Evolutionary conservation across 768 basidiomycete genomes (phyloP), one percentile per base, ranked within the genome.

Genomic region (Tremella mesenterica): DNA sequence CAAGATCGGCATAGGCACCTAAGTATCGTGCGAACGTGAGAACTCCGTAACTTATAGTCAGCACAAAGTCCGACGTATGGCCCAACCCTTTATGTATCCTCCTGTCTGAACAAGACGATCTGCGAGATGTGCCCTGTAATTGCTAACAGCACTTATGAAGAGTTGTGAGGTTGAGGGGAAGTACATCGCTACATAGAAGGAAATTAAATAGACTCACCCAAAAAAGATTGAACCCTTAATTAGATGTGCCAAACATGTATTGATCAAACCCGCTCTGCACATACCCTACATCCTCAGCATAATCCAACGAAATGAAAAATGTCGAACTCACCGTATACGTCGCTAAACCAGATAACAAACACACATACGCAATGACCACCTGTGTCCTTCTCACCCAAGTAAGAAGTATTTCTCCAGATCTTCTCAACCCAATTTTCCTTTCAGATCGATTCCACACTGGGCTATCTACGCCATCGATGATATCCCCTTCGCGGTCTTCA

Each of bases 1-100:
- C 93, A 27, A 82, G 73, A 45, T 87, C 82, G 21, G 88, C 80
- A 71, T 84, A 90, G 4, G 87, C 81, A 25, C 92, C 92, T 44
- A 93, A 81, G 76, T 87, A 97, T n/a, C 93, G 85, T n/a, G 82
- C 86, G 70, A 95, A 97, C 0, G 86, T 82, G 46, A 87, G 71
- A 4, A 96, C 73, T 6, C 92, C 93, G 72, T 89, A 96, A 53
- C 59, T 59, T 38, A 4, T 13, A 12, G 48, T 39, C 31, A 3
- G 28, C 48, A n/a, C n/a, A n/a, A n/a, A n/a, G 33, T 52, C 16
- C 43, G 48, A 12, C 3, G n/a, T 34, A 21, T 14, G 33, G 33
- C 33, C 38, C 21, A 33, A 14, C 2, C n/a, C 20, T 39, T n/a
- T n/a, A n/a, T n/a, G n/a, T n/a, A n/a, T n/a, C n/a, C n/a, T n/a